phyloP scores from a whole-genome alignment of 495 filamentous ascomycete species.

The Stereocaulon alpinum region DNA sequence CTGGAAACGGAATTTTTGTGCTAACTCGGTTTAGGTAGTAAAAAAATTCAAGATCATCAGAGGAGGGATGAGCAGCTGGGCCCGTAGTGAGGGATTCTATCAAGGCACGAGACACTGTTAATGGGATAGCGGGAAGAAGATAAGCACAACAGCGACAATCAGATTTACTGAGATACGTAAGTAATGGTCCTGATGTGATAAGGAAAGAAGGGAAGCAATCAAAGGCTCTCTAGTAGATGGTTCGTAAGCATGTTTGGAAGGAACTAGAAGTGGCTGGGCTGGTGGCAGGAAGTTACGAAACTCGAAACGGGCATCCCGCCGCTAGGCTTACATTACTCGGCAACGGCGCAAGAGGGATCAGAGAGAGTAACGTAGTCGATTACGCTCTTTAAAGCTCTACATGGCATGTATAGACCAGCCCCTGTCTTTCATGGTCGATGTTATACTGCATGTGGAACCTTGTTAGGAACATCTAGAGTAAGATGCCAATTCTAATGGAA shows the following conservation, averaged over 20 bases:
- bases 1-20: not conserved
- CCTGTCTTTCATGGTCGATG: not conserved
- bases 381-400: not conserved
- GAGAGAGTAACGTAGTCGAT: not conserved
- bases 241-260: not conserved
- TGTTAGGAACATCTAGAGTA: not conserved
- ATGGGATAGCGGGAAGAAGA: not conserved
- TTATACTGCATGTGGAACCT: not conserved
- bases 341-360: not conserved
- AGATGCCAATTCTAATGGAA: not conserved
- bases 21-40: not conserved
- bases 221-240: not conserved
- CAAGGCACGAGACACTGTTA: not conserved
- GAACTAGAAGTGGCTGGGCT: conserved; percentile 1
- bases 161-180: not conserved
- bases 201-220: not conserved
- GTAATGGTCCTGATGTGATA: not conserved
- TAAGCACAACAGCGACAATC: not conserved
- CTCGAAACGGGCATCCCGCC: not conserved
- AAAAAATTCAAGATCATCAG: not conserved
- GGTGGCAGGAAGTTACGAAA: not conserved
- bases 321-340: conserved; percentile 3
- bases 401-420: not conserved
- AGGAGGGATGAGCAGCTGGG: not conserved
- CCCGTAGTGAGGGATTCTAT: not conserved